These are phyloP conservation scores for Trichoderma asperelloides DNA, from an alignment of 495 filamentous ascomycete species.

Conservation along the genomic window DNA sequence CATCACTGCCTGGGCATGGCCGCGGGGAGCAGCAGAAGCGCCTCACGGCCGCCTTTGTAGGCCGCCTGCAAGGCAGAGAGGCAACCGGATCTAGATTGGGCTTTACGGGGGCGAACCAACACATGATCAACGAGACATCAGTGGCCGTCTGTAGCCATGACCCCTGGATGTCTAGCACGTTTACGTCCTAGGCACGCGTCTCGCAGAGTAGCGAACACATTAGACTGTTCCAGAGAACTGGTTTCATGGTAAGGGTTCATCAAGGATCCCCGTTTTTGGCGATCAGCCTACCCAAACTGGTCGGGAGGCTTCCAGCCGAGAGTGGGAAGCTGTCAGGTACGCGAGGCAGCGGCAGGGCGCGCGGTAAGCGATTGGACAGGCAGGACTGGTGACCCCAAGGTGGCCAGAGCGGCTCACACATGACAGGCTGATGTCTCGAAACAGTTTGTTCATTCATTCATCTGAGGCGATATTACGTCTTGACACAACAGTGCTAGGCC, in stretches of 20 bases:
- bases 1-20: too few species aligned
- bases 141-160: too few species aligned
- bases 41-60: not conserved
- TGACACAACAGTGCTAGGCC: not conserved
- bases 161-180: not conserved
- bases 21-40: not conserved
- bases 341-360: too few species aligned
- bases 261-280: too few species aligned
- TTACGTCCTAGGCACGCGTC: not conserved
- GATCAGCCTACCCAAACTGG: too few species aligned
- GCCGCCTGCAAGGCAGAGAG: not conserved
- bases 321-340: too few species aligned
- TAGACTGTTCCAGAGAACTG: not conserved
- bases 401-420: too few species aligned
- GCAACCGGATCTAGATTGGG: not conserved
- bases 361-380: too few species aligned
- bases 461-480: not conserved
- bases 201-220: not conserved
- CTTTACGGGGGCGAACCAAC: too few species aligned
- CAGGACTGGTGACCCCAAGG: too few species aligned
- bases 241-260: not conserved
- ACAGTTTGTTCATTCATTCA: not conserved
- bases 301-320: too few species aligned
- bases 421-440: not conserved
- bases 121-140: too few species aligned